These are phyloP conservation scores for Haematococcus lacustris DNA, from an alignment of 139 green algal species.

Conservation along the genomic window DNA sequence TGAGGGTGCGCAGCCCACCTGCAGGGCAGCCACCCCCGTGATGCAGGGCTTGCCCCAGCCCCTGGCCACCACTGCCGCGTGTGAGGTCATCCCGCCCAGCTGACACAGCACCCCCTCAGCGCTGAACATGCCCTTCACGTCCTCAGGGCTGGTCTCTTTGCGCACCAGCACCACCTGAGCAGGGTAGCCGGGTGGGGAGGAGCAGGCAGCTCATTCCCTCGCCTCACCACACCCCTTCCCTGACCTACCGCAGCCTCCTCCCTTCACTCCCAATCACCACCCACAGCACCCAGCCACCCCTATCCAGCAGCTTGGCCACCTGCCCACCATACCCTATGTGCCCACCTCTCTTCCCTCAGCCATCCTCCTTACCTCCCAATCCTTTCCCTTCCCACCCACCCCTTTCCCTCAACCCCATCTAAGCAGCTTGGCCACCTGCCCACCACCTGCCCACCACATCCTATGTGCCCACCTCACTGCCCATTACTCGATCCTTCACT, in stretches of 20 bases:
- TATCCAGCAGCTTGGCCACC: not conserved
- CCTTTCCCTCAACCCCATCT: no score
- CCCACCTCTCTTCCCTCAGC: no score
- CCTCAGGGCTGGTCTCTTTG: constrained; percentile 77
- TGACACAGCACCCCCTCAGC: constrained; percentile 76
- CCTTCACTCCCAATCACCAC: not conserved
- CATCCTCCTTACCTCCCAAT: no score
- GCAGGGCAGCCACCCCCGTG: constrained; percentile 4
- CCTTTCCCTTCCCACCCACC: no score
- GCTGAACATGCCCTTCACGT: constrained; percentile 69
- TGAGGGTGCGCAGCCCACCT: no score
- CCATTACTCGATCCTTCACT: no score
- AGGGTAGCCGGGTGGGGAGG: not conserved
- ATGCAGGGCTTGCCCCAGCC: constrained; percentile 47
- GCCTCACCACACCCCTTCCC: no score
- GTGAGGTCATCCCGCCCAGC: constrained; percentile 79
- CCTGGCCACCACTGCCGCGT: constrained; percentile 82
- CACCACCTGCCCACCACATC: no score
- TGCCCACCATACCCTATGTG: no score
- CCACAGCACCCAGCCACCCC: not conserved
- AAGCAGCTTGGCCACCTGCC: no score
- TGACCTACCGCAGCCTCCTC: not conserved
- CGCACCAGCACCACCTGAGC: constrained; percentile 59
- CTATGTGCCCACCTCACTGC: no score
- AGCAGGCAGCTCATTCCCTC: not conserved